Conservation (phyloP, 306 rosid species). For the Cajanus cajan region DNA sequence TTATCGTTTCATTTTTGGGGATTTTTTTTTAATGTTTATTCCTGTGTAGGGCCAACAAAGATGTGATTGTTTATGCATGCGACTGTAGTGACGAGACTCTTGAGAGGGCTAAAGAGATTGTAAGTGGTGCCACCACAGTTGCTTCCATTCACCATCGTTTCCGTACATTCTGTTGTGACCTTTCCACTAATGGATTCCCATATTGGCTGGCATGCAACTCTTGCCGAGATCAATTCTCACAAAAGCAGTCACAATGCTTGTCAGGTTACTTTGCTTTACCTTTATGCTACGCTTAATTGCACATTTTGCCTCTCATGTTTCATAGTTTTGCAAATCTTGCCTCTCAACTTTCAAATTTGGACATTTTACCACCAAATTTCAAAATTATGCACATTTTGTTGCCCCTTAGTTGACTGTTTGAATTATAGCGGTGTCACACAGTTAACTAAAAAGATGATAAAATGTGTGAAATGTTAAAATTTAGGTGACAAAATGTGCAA, state of each 20-base stretch:
- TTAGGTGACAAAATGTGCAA: no score
- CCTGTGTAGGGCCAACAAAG: constrained; percentile 63
- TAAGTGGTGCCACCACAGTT: constrained; percentile 34
- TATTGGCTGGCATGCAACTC: constrained; percentile 69
- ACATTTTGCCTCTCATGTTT: no score
- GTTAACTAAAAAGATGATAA: no score
- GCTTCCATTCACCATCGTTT: constrained; percentile 49
- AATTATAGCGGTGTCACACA: no score
- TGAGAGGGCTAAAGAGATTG: constrained; percentile 61
- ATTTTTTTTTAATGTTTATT: constrained; percentile 13
- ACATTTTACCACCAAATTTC: no score
- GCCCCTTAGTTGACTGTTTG: no score
- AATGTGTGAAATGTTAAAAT: no score
- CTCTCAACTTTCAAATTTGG: no score
- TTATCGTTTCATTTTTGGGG: background rate
- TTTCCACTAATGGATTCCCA: constrained; percentile 60
- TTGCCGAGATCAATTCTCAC: constrained; percentile 42
- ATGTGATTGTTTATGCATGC: constrained; percentile 69
- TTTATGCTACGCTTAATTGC: background rate
- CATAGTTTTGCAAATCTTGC: no score
- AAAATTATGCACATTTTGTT: no score
- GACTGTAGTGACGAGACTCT: constrained; percentile 79
- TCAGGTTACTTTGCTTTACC: constrained; percentile 52
- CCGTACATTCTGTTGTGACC: constrained; percentile 68
- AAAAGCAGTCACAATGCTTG: constrained; percentile 23